phyloP scores from a whole-genome alignment of 805 yeast species.

The Yueomyces sp. region DNA sequence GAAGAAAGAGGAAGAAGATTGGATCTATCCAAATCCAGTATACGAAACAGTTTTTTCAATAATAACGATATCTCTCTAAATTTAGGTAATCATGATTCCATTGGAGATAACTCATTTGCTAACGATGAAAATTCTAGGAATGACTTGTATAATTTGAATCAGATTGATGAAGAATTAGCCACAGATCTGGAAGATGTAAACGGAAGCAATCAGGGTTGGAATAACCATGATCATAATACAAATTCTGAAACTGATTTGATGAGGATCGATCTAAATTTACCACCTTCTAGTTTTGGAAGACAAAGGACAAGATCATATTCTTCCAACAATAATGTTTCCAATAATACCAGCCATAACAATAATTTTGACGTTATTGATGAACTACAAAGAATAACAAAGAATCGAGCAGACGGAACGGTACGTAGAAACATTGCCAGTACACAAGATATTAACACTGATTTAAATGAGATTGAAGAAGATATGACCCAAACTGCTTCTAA shows the following conservation, averaged over 20 bases:
- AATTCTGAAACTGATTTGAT: slow-evolving; percentile 5
- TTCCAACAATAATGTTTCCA: slow-evolving; percentile 6
- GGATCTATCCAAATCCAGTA: slow-evolving; percentile 1
- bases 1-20: slow-evolving; percentile 17
- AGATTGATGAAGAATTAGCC: slow-evolving; percentile 19
- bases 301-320: slow-evolving; percentile 8
- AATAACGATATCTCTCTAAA: background rate
- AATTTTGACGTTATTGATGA: slow-evolving; percentile 7
- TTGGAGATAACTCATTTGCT: background rate
- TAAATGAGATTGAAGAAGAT: slow-evolving; percentile 1
- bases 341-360: too few relatives aligned
- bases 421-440: too few relatives aligned
- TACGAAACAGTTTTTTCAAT: background rate
- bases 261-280: slow-evolving; percentile 15
- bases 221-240: background rate
- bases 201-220: background rate
- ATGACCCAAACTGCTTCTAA: background rate
- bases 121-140: slow-evolving; percentile 2
- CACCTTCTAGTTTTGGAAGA: slow-evolving; percentile 23
- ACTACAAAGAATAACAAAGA: slow-evolving; percentile 6
- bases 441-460: background rate
- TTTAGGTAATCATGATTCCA: background rate
- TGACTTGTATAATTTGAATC: slow-evolving; percentile 14
- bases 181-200: slow-evolving; percentile 2
- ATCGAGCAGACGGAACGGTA: background rate